These are phyloP conservation scores for Bromus sterilis DNA, from an alignment of 176 grass and related monocot genomes.

Conservation along the genomic window DNA sequence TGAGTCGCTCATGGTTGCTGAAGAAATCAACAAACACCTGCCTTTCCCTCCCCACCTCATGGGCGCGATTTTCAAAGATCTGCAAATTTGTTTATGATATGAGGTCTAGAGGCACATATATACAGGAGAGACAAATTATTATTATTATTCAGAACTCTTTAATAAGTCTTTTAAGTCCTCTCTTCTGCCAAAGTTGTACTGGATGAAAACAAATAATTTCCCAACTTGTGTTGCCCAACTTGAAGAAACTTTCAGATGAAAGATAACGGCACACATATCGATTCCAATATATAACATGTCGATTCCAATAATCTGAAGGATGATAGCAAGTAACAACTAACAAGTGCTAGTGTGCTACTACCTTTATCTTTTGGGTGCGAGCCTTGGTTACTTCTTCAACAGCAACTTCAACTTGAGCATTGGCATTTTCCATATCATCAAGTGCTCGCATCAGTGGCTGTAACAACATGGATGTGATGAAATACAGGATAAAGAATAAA, in stretches of 20 bases:
- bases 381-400: constrained; percentile 94
- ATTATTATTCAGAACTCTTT: neutral
- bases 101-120: neutral
- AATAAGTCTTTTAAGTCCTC: neutral
- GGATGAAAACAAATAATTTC: neutral
- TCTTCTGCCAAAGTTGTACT: neutral
- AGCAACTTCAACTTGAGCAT: constrained; percentile 85
- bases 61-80: constrained; percentile 62
- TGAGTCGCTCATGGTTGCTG: constrained; percentile 69
- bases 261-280: neutral
- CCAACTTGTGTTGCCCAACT: neutral
- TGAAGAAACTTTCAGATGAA: neutral
- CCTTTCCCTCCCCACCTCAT: constrained; percentile 75
- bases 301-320: neutral
- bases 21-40: constrained; percentile 84
- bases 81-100: constrained; percentile 2
- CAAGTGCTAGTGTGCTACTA: constrained; percentile 25
- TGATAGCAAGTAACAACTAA: neutral
- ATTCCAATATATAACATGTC: neutral
- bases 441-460: constrained; percentile 90
- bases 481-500: constrained; percentile 7
- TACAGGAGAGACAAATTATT: neutral
- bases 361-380: constrained; percentile 94
- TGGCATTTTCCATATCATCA: constrained; percentile 97
- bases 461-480: constrained; percentile 13